Base-by-base conservation (phyloP, 2,329 filamentous ascomycete genomes). In the Fusarium sp. region DNA sequence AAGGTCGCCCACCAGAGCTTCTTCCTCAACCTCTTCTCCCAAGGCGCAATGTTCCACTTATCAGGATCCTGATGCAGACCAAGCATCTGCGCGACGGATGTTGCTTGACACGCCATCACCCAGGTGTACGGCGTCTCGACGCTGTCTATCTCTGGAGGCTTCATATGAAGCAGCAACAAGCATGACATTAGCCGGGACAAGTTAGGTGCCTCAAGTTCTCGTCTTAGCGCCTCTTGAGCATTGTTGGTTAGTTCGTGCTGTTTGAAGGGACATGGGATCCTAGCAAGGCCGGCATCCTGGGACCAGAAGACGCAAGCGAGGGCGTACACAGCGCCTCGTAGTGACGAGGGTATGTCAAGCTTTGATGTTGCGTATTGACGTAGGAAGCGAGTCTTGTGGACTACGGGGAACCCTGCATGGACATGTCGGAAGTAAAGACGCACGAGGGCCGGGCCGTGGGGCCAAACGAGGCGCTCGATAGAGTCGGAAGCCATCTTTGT, bases 1-100 rank as follows among this genome's bases (percentile, higher is more conserved):
- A 80, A 83, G 0, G 78, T 78, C 1, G 80, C 81, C 83, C 83
- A 85, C 82, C 82, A 85, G 6, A 85, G 69, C 68, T 82, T 83
- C 63, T 76, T 81, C 9, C 82, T 77, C 23, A 84, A 43, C 27
- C 74, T 78, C 74, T 82, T 82, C 68, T 85, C 83, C 75, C 81
- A 82, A 0, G 69, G 53, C 2, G 80, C 77, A 40, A 85, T 77
- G 41, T 78, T 80, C 83, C 83, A 85, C 10, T 73, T 59, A 4
- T 73, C 71, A 0, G 82, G 79, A 20, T 85, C 82, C 49, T 80
- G 81, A 41, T 85, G 83, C 6, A 85, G 77, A 7, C 83, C 83
- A 16, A 83, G 79, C 70, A 82, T 82, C 57, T 84, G 83, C 1
- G 83, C 83, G 56, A 79, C 81, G 1, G 83, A 80, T 0, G 80